phyloP scores from a whole-genome alignment of 352 stramenopile species.

The Pythium coloratum region DNA sequence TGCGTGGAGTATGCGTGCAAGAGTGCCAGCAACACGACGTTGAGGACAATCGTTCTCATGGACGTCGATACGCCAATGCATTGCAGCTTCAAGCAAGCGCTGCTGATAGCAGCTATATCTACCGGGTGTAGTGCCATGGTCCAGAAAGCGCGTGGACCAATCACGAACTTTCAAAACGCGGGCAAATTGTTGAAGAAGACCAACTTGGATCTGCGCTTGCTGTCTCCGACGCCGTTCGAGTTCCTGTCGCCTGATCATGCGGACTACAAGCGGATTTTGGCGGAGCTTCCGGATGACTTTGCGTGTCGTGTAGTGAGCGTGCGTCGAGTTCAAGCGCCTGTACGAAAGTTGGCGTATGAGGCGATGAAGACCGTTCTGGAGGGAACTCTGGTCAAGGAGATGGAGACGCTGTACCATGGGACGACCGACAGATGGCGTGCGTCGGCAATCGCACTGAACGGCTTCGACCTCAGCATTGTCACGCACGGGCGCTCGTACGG shows the following conservation, averaged over 20 bases:
- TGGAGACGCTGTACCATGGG: conserved; percentile 21
- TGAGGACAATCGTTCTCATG: no score
- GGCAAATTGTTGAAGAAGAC: no score
- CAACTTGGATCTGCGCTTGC: not conserved
- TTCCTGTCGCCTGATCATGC: not conserved
- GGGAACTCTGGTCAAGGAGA: not conserved
- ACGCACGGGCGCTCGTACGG: conserved; percentile 11
- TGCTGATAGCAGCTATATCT: no score
- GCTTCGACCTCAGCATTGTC: conserved; percentile 23
- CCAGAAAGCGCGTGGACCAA: no score
- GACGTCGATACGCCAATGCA: no score
- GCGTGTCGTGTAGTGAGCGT: conserved; percentile 9
- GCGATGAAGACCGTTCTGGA: no score
- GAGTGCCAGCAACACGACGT: no score
- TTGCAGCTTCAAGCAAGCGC: no score
- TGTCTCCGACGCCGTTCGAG: conserved; percentile 5
- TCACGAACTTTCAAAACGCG: no score
- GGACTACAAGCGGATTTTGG: conserved; percentile 10
- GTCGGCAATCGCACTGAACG: conserved; percentile 27
- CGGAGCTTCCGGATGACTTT: not conserved
- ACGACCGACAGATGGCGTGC: conserved; percentile 25
- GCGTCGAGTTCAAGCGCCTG: not conserved
- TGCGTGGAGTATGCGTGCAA: no score
- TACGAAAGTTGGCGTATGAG: no score
- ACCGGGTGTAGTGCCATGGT: no score